Evolutionary conservation across 345 rosid species (phyloP).

Genomic region (Gossypium ekmanianum): DNA sequence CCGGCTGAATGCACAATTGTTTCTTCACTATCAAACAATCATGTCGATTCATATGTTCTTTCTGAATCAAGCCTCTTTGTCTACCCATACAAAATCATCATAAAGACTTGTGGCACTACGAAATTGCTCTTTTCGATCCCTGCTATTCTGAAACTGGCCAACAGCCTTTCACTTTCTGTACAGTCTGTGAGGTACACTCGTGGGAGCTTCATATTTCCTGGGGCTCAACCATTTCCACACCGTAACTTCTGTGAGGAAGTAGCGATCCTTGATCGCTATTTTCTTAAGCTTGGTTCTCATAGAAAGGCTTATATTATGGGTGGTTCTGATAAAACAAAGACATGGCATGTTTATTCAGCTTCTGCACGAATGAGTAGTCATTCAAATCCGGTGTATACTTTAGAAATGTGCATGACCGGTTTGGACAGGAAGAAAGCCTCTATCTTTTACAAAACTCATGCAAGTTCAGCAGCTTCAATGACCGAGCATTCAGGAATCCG

Average conservation of each 20-base stretch:
- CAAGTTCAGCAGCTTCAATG: conserved; percentile 52
- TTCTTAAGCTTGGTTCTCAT: conserved; percentile 48
- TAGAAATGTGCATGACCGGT: conserved; percentile 98
- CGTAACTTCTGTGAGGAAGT: conserved; percentile 88
- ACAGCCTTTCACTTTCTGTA: conserved; percentile 53
- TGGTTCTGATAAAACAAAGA: conserved; percentile 44
- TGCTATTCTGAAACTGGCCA: conserved; percentile 76
- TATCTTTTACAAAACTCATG: conserved; percentile 56
- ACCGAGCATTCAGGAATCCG: conserved; percentile 80
- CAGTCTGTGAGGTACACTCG: conserved; percentile 76
- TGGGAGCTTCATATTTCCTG: conserved; percentile 86
- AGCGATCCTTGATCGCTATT: conserved; percentile 63
- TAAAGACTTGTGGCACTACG: conserved; percentile 97
- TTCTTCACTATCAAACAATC: conserved; percentile 69
- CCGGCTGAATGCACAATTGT: conserved; percentile 93
- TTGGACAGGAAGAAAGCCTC: conserved; percentile 67
- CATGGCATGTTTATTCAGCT: conserved; percentile 95
- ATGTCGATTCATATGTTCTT: conserved; percentile 82
- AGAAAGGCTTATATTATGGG: conserved; percentile 80
- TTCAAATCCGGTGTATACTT: conserved; percentile 42
- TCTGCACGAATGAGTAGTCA: conserved; percentile 27
- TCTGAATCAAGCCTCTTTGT: conserved; percentile 98
- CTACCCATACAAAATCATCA: conserved; percentile 81
- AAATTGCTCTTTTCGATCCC: conserved; percentile 88
- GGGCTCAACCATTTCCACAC: conserved; percentile 81